Percentiles rank a stretch among this genome's conserved stretches.
Conservation (phyloP, 495 filamentous ascomycete genomes). For the Trichoderma gamsii region DNA sequence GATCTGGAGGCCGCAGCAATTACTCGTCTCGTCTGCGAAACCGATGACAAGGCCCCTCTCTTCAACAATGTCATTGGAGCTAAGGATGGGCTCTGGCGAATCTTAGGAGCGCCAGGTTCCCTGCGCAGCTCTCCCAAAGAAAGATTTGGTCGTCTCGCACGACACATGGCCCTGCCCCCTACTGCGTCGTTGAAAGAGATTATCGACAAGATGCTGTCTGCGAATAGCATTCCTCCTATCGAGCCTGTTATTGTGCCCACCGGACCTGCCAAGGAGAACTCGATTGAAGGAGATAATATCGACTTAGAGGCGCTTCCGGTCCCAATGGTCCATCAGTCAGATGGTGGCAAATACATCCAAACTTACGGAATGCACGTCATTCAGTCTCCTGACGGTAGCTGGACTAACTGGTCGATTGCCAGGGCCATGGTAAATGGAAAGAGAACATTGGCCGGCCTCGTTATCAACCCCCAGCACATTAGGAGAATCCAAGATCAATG, state of each 20-base stretch:
- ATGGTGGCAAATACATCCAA: not conserved
- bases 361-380: not conserved
- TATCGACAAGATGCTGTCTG: not conserved
- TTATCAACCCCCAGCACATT: not conserved
- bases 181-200: not conserved
- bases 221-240: not conserved
- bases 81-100: not conserved
- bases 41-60: not conserved
- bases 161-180: not conserved
- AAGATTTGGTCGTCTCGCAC: not conserved
- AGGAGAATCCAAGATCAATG: not conserved
- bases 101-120: not conserved
- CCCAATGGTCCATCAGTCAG: not conserved
- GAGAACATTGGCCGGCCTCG: not conserved
- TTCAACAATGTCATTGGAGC: not conserved
- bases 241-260: not conserved
- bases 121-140: not conserved
- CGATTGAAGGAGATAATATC: not conserved
- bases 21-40: not conserved
- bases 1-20: not conserved
- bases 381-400: not conserved
- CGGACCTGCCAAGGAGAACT: not conserved
- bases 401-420: not conserved
- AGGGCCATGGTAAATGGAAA: not conserved
- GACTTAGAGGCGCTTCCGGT: not conserved